These are phyloP conservation scores for Hortaea sp. DNA, from an alignment of 2,329 filamentous ascomycete species.

Conservation along the genomic window DNA sequence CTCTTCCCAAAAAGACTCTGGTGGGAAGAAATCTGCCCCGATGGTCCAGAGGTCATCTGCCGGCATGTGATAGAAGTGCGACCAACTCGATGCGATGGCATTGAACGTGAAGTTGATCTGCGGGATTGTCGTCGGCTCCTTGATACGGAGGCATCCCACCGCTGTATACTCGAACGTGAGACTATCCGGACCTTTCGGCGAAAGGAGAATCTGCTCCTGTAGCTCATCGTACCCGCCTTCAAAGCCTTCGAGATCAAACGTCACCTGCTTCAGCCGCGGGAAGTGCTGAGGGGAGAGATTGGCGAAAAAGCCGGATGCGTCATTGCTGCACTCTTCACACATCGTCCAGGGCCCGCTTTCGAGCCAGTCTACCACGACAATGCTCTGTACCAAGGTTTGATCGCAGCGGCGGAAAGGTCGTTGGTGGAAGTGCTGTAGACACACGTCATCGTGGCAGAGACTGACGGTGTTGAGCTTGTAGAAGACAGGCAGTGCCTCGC, in stretches of 20 bases:
- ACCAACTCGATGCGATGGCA: too few species aligned
- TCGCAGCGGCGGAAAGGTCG: slow-evolving; percentile 1
- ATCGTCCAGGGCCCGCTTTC: slow-evolving; percentile 1
- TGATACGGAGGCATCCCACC: neutral
- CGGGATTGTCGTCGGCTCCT: too few species aligned
- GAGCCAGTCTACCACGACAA: slow-evolving; percentile 1
- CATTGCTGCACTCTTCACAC: neutral
- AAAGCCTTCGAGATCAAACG: slow-evolving; percentile 1
- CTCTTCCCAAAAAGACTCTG: too few species aligned
- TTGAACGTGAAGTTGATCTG: too few species aligned
- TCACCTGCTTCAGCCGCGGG: neutral
- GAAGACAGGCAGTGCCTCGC: slow-evolving; percentile 1
- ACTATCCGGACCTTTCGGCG: neutral
- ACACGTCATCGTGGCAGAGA: slow-evolving; percentile 3
- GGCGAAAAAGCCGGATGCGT: neutral
- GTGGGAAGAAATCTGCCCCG: too few species aligned
- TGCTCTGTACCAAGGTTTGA: neutral
- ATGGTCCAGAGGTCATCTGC: too few species aligned
- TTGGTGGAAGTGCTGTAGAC: neutral
- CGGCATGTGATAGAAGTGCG: too few species aligned
- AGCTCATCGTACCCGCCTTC: slow-evolving; percentile 2
- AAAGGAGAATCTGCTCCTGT: neutral
- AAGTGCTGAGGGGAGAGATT: neutral
- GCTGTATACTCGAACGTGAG: neutral
- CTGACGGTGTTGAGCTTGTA: slow-evolving; percentile 2